Evolutionary conservation across 2,329 filamentous ascomycete genomes (phyloP).

Genomic region (Fusarium sterilihyphosum): DNA sequence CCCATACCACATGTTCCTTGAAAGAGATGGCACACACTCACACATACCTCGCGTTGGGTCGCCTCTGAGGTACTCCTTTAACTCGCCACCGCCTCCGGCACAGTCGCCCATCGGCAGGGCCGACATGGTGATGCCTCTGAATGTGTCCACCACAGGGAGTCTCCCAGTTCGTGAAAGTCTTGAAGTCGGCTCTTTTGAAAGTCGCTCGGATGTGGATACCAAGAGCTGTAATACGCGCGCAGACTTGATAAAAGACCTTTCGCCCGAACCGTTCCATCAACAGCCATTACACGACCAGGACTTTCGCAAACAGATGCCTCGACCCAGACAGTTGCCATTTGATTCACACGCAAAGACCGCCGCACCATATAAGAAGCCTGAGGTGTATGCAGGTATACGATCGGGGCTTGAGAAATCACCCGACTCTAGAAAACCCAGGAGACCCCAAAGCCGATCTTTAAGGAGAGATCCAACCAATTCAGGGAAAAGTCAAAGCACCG

Average conservation of each 20-base stretch:
- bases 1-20: constrained; percentile 38
- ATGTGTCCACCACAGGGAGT: not conserved
- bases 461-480: not conserved
- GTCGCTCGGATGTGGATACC: not conserved
- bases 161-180: not conserved
- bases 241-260: constrained; percentile 1
- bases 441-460: not conserved
- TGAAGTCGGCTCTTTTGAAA: not conserved
- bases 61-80: constrained; percentile 38
- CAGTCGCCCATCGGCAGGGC: not conserved
- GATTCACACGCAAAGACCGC: not conserved
- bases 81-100: not conserved
- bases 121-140: not conserved
- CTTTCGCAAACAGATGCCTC: constrained; percentile 46
- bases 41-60: constrained; percentile 44
- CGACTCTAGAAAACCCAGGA: not conserved
- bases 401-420: not conserved
- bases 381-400: not conserved
- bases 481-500: not conserved
- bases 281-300: not conserved
- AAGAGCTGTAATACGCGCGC: not conserved
- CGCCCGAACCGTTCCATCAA: not conserved
- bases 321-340: constrained; percentile 46
- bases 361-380: not conserved
- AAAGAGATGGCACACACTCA: constrained; percentile 5